Evolutionary conservation across 495 filamentous ascomycete genomes (phyloP), one percentile per base, ranked within the genome.

Genomic region (Pyrenopolyporus hunteri): DNA sequence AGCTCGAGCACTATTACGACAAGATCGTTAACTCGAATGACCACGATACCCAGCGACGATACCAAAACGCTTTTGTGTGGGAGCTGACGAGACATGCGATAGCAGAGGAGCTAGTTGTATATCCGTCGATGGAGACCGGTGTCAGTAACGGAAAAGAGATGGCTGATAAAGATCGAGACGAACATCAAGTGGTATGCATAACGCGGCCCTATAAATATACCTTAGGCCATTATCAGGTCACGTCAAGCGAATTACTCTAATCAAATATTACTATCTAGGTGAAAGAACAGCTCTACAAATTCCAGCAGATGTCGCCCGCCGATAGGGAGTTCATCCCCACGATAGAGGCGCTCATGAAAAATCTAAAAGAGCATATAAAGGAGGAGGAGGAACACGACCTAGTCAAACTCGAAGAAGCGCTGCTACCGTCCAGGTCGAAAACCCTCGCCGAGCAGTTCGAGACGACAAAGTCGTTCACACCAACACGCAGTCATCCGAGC

Each of bases 51-150:
- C 79, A 79, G 62, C 71, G 64, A 1, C 72, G 78, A 11, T 90
- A 74, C 71, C 82, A 84, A 69, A 90, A 90, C 51, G 81, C 82
- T 43, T 87, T 90, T 53, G 83, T 84, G 25, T 91, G 88, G 89
- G 85, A 87, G 63, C 73, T 91, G 2, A 84, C 89, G 8, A 81
- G 87, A 6, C 83, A 89, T 64, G 80, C 82, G 0, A 75, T 89
- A 63, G 83, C 76, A 48, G 85, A 91, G 69, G 89, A 91, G 73
- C 70, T 91, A 1, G 81, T 89, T 29, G 77, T 91, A 11, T 90
- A 90, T 69, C 88, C 88, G 0, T 79, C 79, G 0, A 78, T 90
- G 5, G 87, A 89, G 62, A 59, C 55, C 1, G 83, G 84, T 60
- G 51, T 85, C 43, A 72, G 77, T n/a, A 59, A 76, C n/a, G 68